Percentiles rank a stretch among this genome's conserved stretches.
phyloP scores from a whole-genome alignment of 2,329 filamentous ascomycete genomes.

The Aschersonia sp. region DNA sequence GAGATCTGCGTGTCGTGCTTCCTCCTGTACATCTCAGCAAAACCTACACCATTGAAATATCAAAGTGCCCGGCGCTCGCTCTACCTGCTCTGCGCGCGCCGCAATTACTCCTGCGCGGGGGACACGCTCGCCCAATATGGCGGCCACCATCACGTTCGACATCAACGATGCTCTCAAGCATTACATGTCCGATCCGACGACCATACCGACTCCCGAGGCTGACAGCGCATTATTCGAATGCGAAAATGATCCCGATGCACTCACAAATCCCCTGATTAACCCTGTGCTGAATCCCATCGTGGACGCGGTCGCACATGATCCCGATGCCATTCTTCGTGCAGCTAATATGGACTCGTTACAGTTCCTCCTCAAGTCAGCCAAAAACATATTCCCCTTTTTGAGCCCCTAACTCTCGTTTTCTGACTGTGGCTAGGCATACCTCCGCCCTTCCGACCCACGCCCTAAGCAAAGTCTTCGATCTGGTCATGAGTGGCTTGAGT shows the following conservation, averaged over 20 bases:
- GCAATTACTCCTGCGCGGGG: conserved; percentile 1
- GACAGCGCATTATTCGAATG: conserved; percentile 73
- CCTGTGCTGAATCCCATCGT: conserved; percentile 80
- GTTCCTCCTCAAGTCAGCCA: conserved; percentile 88
- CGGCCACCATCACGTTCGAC: conserved; percentile 73
- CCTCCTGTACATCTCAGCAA: too few species aligned
- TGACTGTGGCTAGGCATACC: conserved; percentile 57
- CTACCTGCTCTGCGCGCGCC: too few species aligned
- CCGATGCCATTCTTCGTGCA: conserved; percentile 70
- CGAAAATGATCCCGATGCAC: conserved; percentile 77
- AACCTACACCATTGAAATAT: too few species aligned
- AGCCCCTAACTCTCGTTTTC: conserved; percentile 1
- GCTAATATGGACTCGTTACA: conserved; percentile 83
- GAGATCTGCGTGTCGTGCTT: too few species aligned
- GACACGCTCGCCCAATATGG: conserved; percentile 34
- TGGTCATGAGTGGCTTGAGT: conserved; percentile 73
- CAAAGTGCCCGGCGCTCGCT: too few species aligned
- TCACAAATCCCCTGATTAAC: conserved; percentile 69
- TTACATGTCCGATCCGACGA: conserved; percentile 84
- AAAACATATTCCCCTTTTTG: background rate
- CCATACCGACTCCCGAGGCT: conserved; percentile 74
- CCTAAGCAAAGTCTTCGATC: conserved; percentile 84
- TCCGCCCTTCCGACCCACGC: conserved; percentile 65
- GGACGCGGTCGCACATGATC: conserved; percentile 81
- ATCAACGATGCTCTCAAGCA: conserved; percentile 93